Evolutionary conservation across 1,139 yeast species (phyloP).

Genomic region (Candida sojae): DNA sequence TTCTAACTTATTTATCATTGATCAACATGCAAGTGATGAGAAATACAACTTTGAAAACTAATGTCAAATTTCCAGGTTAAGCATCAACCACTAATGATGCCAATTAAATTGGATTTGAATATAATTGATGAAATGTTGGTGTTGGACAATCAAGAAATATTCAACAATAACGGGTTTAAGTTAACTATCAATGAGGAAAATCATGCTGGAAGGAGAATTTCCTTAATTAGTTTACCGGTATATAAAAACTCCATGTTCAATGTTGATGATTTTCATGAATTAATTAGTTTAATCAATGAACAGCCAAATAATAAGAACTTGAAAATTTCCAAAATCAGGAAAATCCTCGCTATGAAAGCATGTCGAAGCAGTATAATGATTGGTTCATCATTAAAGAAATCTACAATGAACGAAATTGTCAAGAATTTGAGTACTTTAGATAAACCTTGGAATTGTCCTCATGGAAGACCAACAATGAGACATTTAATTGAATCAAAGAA

Average conservation of each 20-base stretch:
- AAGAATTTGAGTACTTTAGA: conserved; percentile 67
- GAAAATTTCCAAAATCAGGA: conserved; percentile 74
- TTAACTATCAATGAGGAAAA: conserved; percentile 43
- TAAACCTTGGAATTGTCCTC: conserved; percentile 99
- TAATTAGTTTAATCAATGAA: conserved; percentile 58
- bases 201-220: conserved; percentile 59
- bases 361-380: conserved; percentile 94
- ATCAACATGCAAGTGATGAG: conserved; percentile 98
- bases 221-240: conserved; percentile 65
- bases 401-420: conserved; percentile 70
- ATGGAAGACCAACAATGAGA: conserved; percentile 95
- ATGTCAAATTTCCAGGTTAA: conserved; percentile 51
- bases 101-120: conserved; percentile 63
- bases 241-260: conserved; percentile 72
- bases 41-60: conserved; percentile 82
- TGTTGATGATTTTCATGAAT: conserved; percentile 69
- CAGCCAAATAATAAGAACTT: conserved; percentile 38
- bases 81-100: conserved; percentile 71
- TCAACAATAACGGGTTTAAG: conserved; percentile 75
- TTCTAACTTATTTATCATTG: conserved; percentile 76
- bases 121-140: conserved; percentile 78
- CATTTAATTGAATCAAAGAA: conserved; percentile 64
- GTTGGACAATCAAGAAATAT: conserved; percentile 54
- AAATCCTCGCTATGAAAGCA: conserved; percentile 92
- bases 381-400: conserved; percentile 64